Evolutionary conservation across 2,329 filamentous ascomycete genomes (phyloP), one percentile per base, ranked within the genome.

Genomic region (Exophiala aquamarina): DNA sequence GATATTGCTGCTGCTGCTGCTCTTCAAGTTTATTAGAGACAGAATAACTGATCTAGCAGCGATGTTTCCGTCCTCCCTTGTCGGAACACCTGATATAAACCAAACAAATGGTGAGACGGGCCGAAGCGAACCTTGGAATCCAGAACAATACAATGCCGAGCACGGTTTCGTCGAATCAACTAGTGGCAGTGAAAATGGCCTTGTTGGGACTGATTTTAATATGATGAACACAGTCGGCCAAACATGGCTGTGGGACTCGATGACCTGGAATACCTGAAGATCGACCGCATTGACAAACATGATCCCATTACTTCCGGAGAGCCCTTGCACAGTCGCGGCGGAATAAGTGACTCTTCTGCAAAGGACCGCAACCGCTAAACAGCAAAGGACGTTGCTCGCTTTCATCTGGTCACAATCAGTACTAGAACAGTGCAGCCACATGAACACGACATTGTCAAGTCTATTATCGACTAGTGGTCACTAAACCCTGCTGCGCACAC

Each of bases 221-320:
- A 47, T 48, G 46, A 45, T 51, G 40, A 42, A 49, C 21, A 40
- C 39, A 4, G 32, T 48, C 3, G 40, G 47, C 21, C 51, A 54
- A 28, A 54, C 51, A 17, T 51, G 50, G 42, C 28, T 47, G 19
- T 52, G 47, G 50, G 41, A 44, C n/a, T 26, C 23, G 6, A 11
- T 26, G 23, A 11, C 23, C 11, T 26, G 23, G 23, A 26, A 26
- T 26, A 26, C 23, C 11, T 26, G 23, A 26, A 26, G 11, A 26
- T 11, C 23, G 23, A 26, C 23, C 6, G 23, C 23, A 26, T 6
- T 26, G 11, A 26, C 23, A 11, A 26, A 11, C 23, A 26, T 26
- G 23, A 26, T 6, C 6, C 23, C 23, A 26, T 11, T 11, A 26
- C 23, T 26, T 26, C 23, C n/a, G n/a, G n/a, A n/a, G n/a, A n/a